Evolutionary conservation across 495 filamentous ascomycete species (phyloP).

Genomic region (Rhypophila decipiens): DNA sequence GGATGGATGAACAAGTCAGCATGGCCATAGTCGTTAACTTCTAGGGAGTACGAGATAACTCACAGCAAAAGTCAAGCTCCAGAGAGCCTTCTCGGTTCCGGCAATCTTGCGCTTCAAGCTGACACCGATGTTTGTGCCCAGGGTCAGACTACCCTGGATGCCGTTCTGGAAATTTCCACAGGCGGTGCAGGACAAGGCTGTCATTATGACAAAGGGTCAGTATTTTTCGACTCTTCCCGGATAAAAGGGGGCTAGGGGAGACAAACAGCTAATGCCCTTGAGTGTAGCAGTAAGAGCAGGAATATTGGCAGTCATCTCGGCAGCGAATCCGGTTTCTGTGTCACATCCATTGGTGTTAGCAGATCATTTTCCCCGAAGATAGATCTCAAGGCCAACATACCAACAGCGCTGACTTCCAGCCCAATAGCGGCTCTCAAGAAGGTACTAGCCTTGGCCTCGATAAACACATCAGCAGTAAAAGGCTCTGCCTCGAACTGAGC

Average conservation of each 20-base stretch:
- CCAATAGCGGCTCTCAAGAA: conserved; percentile 11
- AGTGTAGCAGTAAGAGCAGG: conserved; percentile 4
- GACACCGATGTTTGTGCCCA: conserved; percentile 8
- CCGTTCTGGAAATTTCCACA: conserved; percentile 3
- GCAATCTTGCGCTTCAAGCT: conserved; percentile 10
- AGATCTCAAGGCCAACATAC: background rate
- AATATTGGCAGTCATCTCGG: conserved; percentile 6
- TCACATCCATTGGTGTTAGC: background rate
- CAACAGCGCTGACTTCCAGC: conserved; percentile 14
- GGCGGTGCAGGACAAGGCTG: background rate
- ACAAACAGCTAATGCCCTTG: conserved; percentile 9
- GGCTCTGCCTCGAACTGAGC: conserved; percentile 8
- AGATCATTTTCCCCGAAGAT: background rate
- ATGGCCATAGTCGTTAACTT: background rate
- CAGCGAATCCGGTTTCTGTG: conserved; percentile 8
- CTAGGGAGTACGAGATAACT: background rate
- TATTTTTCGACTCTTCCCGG: too few species aligned
- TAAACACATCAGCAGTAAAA: conserved; percentile 4
- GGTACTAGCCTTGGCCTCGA: conserved; percentile 9
- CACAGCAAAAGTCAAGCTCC: conserved; percentile 6
- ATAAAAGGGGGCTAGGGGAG: too few species aligned
- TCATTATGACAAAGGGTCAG: too few species aligned
- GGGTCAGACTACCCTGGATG: conserved; percentile 7
- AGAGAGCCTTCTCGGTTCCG: conserved; percentile 4
- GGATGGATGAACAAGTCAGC: background rate